Evolutionary conservation across 257 asterid genomes (phyloP), one percentile per base, ranked within the genome.

Genomic region (Solanum gracilifrons): DNA sequence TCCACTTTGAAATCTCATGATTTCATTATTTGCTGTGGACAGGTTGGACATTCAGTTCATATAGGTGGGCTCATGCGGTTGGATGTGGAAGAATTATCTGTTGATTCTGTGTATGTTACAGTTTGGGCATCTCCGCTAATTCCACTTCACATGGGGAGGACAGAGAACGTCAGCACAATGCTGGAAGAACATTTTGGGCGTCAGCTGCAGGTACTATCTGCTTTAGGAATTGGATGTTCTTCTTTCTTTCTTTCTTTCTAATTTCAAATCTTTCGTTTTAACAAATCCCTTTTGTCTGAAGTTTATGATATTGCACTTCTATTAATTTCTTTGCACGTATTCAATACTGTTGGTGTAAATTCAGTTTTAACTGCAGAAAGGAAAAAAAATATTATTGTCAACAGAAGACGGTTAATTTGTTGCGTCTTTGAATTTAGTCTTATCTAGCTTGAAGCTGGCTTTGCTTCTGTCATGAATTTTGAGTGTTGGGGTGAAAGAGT

Each of bases 91-190:
- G 95, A 93, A 88, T 91, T 92, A 46, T 91, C 96, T 15, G 92
- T 89, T 20, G 98, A 97, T 90, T 92, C 98, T 4, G 62, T 95
- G 21, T 95, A 95, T 85, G 91, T 95, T 84, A 95, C 98, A 5
- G 95, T 95, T 27, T 97, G 98, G 98, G 97, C 98, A n/a, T 97
- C 99, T 74, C 90, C 92, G 73, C 87, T 90, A 89, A 90, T 95
- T 87, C 98, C 98, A 64, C 90, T 97, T 89, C 98, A 95, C 87
- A 94, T 95, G 99, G 99, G 98, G 86, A 95, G 89, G 92, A 92
- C 93, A 9, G 98, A 97, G 88, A 94, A 92, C 6, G 92, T 95
- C 43, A 86, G 89, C 90, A 87, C 89, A 5, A 91, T 97, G 95
- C 43, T 92, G 87, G 95, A 94, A 80, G 92, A 94, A 37, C 98